Evolutionary conservation across 225 moss, liverwort and hornwort species (phyloP), one percentile per base, ranked within the genome.

Genomic region (Physcomitrellopsis africana): DNA sequence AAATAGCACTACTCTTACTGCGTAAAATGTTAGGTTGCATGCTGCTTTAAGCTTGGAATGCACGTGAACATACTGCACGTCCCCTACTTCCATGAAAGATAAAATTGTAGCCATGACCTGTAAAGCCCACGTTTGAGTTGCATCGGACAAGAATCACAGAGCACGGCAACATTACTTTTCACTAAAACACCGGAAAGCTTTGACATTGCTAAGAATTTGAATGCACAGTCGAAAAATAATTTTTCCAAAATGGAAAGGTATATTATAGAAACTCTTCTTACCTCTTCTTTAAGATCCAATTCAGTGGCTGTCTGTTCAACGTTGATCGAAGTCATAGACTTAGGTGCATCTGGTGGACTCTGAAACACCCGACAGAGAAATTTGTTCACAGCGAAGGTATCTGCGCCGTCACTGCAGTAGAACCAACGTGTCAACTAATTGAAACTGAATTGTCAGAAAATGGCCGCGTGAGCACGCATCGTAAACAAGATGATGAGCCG

Each of bases 31-130:
- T 66, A 96, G 71, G 48, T 72, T 84, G 78, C 96, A 96, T 51
- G 92, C 88, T 69, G 89, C 88, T 81, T 90, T 91, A 8, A 94
- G 67, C 82, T 86, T 94, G 44, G 96, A 96, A 56, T 92, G 80
- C 79, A 94, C 86, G 63, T 86, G 89, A 46, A 94, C 71, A 67
- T 88, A 87, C 53, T 91, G 84, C 65, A 84, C 80, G 10, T 83
- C 77, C 76, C 86, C 94, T 45, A 91, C 89, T 87, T 96, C 94
- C 81, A 96, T 77, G 60, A 89, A 89, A 10, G 96, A 92, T 72
- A 96, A 66, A 81, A 96, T 79, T 76, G 96, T 96, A 76, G 92
- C 94, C 91, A 96, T 94, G 58, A 96, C 96, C 96, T 96, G 85
- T 41, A 67, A 75, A 54, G 61, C 27, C 61, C 44, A 67, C 14